Percentiles rank a stretch among this genome's conserved stretches.
These are phyloP conservation scores for Clarireedia monteithiana DNA, from an alignment of 2,329 filamentous ascomycete species.

Conservation along the genomic window DNA sequence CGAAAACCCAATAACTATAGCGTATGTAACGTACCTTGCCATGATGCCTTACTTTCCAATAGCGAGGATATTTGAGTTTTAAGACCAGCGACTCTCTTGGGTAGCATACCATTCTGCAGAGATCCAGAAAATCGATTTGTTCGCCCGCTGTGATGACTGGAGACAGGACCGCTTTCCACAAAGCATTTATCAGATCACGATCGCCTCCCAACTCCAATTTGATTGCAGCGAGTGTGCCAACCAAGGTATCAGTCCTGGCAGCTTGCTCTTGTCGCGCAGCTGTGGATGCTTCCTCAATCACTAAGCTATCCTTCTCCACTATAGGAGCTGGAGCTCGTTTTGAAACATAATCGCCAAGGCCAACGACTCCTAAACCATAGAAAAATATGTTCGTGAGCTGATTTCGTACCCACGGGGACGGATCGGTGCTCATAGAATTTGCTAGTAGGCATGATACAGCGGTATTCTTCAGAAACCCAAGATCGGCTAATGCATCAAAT, in stretches of 20 bases:
- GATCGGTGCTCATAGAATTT: slow-evolving; percentile 51
- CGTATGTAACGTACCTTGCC: slow-evolving; percentile 29
- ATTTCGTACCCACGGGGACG: slow-evolving; percentile 54
- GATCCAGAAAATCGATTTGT: slow-evolving; percentile 42
- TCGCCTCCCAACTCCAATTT: slow-evolving; percentile 41
- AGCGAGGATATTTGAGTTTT: slow-evolving; percentile 39
- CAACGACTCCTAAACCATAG: slow-evolving; percentile 53
- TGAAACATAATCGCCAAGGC: slow-evolving; percentile 48
- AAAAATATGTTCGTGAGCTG: slow-evolving; percentile 52
- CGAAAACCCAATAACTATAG: background rate
- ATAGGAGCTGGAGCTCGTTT: slow-evolving; percentile 17
- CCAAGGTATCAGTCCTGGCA: slow-evolving; percentile 41
- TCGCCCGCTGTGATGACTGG: slow-evolving; percentile 39
- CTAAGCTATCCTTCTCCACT: slow-evolving; percentile 27
- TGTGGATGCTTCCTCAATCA: slow-evolving; percentile 39
- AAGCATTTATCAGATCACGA: slow-evolving; percentile 34
- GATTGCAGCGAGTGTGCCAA: slow-evolving; percentile 39
- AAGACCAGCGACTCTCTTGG: slow-evolving; percentile 39
- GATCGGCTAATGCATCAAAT: slow-evolving; percentile 54
- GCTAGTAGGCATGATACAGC: slow-evolving; percentile 49
- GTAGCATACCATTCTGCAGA: slow-evolving; percentile 44
- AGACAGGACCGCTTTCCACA: slow-evolving; percentile 45
- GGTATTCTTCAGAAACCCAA: slow-evolving; percentile 51
- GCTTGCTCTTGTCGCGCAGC: slow-evolving; percentile 39
- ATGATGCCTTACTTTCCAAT: slow-evolving; percentile 35